phyloP scores from a whole-genome alignment of 2,329 filamentous ascomycete genomes.

The Aspergillus aculeatinus region DNA sequence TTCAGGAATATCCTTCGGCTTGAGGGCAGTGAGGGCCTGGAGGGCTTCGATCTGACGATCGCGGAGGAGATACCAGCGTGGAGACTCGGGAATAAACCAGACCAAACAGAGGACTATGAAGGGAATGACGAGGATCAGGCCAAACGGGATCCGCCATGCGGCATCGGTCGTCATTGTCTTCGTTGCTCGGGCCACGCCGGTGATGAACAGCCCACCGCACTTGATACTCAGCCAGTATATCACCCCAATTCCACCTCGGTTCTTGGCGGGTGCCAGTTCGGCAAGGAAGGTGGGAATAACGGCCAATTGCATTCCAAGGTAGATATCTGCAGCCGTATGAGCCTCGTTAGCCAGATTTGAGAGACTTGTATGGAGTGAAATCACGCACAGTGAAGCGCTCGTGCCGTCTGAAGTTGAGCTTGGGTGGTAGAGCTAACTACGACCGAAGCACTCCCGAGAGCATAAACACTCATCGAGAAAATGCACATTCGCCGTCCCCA shows the following conservation, averaged over 20 bases:
- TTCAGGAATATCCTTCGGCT: not conserved
- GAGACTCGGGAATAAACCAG: slow-evolving; percentile 6
- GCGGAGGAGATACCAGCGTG: slow-evolving; percentile 3
- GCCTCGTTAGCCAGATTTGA: not conserved
- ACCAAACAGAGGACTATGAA: not conserved
- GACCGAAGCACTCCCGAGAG: not conserved
- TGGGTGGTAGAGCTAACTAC: not conserved
- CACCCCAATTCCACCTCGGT: not conserved
- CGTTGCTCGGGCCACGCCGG: not conserved
- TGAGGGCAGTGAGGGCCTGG: not conserved
- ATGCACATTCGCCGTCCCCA: not conserved
- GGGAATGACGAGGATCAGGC: slow-evolving; percentile 1
- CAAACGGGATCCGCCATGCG: slow-evolving; percentile 3
- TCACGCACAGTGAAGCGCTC: not conserved
- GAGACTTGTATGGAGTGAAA: not conserved
- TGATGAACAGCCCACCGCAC: not conserved
- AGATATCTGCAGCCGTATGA: not conserved
- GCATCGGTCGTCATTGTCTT: not conserved
- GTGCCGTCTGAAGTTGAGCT: not conserved
- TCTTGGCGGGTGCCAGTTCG: not conserved
- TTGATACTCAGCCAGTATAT: slow-evolving; percentile 3
- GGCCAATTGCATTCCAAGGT: slow-evolving; percentile 5
- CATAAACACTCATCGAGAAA: slow-evolving; percentile 1
- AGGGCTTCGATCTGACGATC: not conserved
- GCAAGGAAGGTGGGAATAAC: not conserved